phyloP scores from a whole-genome alignment of 2,329 filamentous ascomycete species.

The Acrocalymma vagum region DNA sequence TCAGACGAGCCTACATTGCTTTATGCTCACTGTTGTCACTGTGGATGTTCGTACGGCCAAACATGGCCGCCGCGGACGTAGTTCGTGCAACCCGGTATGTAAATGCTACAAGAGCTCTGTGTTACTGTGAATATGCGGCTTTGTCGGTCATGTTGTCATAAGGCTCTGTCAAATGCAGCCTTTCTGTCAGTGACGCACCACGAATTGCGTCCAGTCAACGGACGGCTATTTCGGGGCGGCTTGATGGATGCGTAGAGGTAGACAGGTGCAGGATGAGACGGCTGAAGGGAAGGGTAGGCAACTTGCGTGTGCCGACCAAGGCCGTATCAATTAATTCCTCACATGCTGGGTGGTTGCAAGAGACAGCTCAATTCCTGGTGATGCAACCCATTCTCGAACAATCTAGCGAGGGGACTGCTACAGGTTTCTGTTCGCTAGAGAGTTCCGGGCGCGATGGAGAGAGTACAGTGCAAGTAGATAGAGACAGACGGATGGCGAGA shows the following conservation, averaged over 20 bases:
- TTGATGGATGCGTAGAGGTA: constrained; percentile 18
- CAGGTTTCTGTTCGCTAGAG: constrained; percentile 11
- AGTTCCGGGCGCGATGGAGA: background rate
- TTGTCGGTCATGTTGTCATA: constrained; percentile 16
- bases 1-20: no score
- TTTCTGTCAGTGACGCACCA: constrained; percentile 17
- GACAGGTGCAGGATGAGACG: constrained; percentile 17
- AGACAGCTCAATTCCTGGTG: constrained; percentile 23
- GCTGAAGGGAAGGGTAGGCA: constrained; percentile 32
- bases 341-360: constrained; percentile 20
- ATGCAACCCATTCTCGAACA: constrained; percentile 18
- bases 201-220: constrained; percentile 13
- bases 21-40: no score
- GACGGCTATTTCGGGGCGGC: constrained; percentile 20
- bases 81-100: constrained; percentile 8
- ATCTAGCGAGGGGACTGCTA: constrained; percentile 18
- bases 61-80: no score
- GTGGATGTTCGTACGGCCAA: no score
- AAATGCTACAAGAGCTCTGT: constrained; percentile 26
- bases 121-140: constrained; percentile 33
- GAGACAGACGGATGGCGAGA: constrained; percentile 21
- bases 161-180: constrained; percentile 29
- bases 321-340: constrained; percentile 35
- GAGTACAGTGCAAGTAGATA: constrained; percentile 11
- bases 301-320: constrained; percentile 20